A percentile compares a stretch with the other conserved stretches of the same genome.
Conservation (phyloP, 1,284 basidiomycete genomes). For the Bondarzewia mesenterica region DNA sequence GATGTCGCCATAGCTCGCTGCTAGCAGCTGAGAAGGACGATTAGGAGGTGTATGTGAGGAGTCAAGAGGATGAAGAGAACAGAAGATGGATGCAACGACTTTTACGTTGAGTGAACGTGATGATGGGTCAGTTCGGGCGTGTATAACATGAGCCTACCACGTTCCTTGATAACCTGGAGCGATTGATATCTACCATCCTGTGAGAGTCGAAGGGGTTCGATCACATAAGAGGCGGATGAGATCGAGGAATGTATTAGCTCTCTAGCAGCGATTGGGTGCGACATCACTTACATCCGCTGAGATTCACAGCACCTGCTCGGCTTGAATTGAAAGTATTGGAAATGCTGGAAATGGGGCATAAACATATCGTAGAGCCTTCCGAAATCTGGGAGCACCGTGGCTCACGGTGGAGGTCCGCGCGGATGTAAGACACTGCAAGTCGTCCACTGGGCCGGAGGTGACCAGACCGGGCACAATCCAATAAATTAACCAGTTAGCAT, state of each 20-base stretch:
- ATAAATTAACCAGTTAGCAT: too few species aligned
- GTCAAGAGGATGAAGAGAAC: conserved; percentile 14
- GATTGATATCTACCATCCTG: background rate
- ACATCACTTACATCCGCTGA: background rate
- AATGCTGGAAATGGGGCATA: background rate
- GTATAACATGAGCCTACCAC: conserved; percentile 27
- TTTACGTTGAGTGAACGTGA: conserved; percentile 25
- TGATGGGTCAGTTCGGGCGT: conserved; percentile 24
- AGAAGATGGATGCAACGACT: conserved; percentile 14
- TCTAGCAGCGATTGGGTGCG: too few species aligned
- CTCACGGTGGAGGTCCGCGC: too few species aligned
- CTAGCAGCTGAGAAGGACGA: conserved; percentile 14
- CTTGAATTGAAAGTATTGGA: background rate
- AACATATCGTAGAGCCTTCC: too few species aligned
- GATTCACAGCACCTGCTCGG: background rate
- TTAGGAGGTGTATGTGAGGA: conserved; percentile 20
- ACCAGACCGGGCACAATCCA: too few species aligned
- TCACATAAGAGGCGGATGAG: too few species aligned
- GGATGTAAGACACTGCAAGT: too few species aligned
- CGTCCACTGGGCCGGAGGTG: too few species aligned
- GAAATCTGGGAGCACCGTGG: too few species aligned
- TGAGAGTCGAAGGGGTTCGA: background rate
- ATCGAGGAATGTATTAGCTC: too few species aligned
- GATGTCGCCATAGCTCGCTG: conserved; percentile 43
- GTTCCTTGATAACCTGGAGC: conserved; percentile 6